Percentiles rank a stretch among this genome's conserved stretches.
These are phyloP conservation scores for Xylaria sp. DNA, from an alignment of 2,329 filamentous ascomycete species.

Conservation along the genomic window DNA sequence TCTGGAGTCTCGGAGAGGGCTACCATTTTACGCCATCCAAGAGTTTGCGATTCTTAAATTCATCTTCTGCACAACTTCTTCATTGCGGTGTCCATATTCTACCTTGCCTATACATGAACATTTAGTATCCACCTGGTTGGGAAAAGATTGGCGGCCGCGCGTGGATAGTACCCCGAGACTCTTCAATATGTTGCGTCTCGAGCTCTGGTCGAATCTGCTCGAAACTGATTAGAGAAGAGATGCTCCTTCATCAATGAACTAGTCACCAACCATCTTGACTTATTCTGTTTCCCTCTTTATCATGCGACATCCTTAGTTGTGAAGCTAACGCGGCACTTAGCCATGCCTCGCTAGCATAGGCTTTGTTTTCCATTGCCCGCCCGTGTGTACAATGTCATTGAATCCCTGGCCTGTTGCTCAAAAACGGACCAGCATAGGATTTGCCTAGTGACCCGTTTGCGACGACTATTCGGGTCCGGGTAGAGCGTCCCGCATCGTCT, in stretches of 20 bases:
- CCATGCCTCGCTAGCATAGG: not conserved
- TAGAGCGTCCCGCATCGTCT: not conserved
- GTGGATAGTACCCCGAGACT: not conserved
- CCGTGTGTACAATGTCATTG: not conserved
- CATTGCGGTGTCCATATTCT: slow-evolving; percentile 34
- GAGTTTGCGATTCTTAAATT: slow-evolving; percentile 28
- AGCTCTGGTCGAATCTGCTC: slow-evolving; percentile 21
- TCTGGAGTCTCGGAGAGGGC: slow-evolving; percentile 36
- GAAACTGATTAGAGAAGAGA: slow-evolving; percentile 25
- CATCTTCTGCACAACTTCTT: slow-evolving; percentile 25
- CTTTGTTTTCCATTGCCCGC: not conserved
- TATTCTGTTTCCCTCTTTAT: not conserved
- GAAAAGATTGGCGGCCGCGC: slow-evolving; percentile 28
- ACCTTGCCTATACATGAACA: slow-evolving; percentile 25
- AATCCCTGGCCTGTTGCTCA: not conserved
- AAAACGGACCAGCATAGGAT: not conserved
- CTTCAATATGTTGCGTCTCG: slow-evolving; percentile 20
- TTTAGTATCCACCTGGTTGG: slow-evolving; percentile 28
- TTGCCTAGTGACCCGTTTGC: not conserved
- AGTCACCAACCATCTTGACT: not conserved
- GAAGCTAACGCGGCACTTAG: not conserved
- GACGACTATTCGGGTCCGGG: not conserved
- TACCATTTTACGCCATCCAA: slow-evolving; percentile 34
- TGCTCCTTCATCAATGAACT: slow-evolving; percentile 22
- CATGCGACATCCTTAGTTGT: not conserved